phyloP scores from a whole-genome alignment of 2,329 filamentous ascomycete genomes.

The Metarhizium rileyi region DNA sequence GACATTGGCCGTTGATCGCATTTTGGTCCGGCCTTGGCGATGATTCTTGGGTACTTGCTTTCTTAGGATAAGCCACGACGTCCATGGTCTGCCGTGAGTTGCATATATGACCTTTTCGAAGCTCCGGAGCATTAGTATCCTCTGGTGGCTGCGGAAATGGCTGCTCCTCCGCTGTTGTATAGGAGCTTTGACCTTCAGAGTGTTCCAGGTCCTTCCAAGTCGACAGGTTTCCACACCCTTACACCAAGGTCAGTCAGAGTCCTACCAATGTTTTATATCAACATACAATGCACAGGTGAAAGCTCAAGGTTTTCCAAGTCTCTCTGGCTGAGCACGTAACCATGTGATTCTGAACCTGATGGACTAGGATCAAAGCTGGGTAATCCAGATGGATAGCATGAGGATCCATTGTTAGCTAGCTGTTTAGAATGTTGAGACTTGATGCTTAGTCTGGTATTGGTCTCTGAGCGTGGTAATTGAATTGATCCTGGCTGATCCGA shows the following conservation, averaged over 20 bases:
- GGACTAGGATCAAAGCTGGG: slow-evolving; percentile 25
- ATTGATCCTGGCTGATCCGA: not conserved
- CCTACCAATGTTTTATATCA: not conserved
- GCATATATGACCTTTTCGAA: not conserved
- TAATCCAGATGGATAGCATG: slow-evolving; percentile 23
- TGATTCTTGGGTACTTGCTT: not conserved
- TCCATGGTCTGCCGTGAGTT: not conserved
- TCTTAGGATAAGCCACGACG: not conserved
- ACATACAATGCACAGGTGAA: slow-evolving; percentile 25
- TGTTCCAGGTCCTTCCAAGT: slow-evolving; percentile 9
- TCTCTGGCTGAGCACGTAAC: slow-evolving; percentile 19
- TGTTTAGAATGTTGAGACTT: slow-evolving; percentile 6
- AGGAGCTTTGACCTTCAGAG: slow-evolving; percentile 17
- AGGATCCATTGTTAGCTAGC: slow-evolving; percentile 19
- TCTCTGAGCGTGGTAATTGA: not conserved
- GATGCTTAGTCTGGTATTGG: not conserved
- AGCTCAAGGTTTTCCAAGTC: slow-evolving; percentile 26
- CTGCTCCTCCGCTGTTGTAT: slow-evolving; percentile 15
- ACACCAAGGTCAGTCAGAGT: not conserved
- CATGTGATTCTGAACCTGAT: slow-evolving; percentile 14
- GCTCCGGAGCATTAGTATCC: not conserved
- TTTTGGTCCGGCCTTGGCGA: not conserved
- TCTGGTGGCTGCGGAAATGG: not conserved
- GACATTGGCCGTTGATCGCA: not conserved
- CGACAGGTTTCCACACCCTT: slow-evolving; percentile 15